A percentile compares a stretch with the other conserved stretches of the same genome.
These are phyloP conservation scores for Pyrenophora seminiperda DNA, from an alignment of 2,329 filamentous ascomycete species.

Conservation along the genomic window DNA sequence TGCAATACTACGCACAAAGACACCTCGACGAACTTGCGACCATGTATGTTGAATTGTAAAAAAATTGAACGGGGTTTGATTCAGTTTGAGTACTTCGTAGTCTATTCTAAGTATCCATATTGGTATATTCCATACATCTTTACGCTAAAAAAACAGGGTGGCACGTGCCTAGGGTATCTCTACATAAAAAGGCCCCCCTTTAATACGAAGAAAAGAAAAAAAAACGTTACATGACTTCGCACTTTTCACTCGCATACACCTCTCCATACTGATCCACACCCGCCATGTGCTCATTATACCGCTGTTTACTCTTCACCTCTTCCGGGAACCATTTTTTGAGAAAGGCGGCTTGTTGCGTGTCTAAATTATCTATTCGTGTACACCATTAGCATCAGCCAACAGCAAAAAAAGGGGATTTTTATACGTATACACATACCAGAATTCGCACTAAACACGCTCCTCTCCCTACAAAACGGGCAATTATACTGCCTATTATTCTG, in stretches of 20 bases:
- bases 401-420: too few relatives aligned
- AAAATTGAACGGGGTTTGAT: too few relatives aligned
- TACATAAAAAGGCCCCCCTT: too few relatives aligned
- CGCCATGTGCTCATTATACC: conserved; percentile 75
- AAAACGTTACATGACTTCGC: conserved; percentile 60
- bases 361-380: conserved; percentile 71
- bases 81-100: too few relatives aligned
- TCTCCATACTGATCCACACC: conserved; percentile 74
- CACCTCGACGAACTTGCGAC: too few relatives aligned
- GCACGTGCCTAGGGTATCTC: too few relatives aligned
- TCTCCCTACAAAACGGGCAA: conserved; percentile 77
- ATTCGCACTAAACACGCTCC: conserved; percentile 73
- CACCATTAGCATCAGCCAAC: neutral
- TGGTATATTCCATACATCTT: too few relatives aligned
- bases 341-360: conserved; percentile 69
- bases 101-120: too few relatives aligned
- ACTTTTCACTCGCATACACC: conserved; percentile 62
- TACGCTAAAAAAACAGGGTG: too few relatives aligned
- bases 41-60: too few relatives aligned
- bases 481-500: conserved; percentile 70
- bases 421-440: conserved; percentile 64
- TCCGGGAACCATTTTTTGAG: conserved; percentile 78
- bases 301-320: conserved; percentile 64
- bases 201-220: neutral
- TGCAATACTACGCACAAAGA: too few relatives aligned